A percentile compares a stretch with the other conserved stretches of the same genome.
These are phyloP conservation scores for Immersiella caudata DNA, from an alignment of 495 filamentous ascomycete genomes.

Conservation along the genomic window DNA sequence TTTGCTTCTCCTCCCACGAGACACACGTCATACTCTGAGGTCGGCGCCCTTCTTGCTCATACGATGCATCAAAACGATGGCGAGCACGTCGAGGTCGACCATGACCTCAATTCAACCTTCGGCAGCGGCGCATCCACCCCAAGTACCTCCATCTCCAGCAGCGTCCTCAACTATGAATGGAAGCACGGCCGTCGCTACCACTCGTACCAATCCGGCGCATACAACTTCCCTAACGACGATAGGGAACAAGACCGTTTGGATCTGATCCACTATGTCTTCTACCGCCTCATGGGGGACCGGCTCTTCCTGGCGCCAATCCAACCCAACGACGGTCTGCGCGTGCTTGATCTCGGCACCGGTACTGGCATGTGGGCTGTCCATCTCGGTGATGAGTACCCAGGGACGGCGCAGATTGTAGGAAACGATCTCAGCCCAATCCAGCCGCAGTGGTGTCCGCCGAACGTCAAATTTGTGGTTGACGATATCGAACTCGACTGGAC, in stretches of 20 bases:
- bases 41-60: not conserved
- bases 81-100: slow-evolving; percentile 27
- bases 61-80: not conserved
- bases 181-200: slow-evolving; percentile 53
- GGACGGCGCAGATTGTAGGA: slow-evolving; percentile 41
- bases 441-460: slow-evolving; percentile 57
- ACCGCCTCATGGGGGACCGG: slow-evolving; percentile 41
- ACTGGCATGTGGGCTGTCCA: slow-evolving; percentile 36
- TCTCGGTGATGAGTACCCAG: slow-evolving; percentile 28
- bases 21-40: not conserved
- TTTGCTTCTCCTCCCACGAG: not conserved
- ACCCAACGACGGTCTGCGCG: slow-evolving; percentile 25
- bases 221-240: slow-evolving; percentile 60
- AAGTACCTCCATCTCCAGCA: slow-evolving; percentile 46
- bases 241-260: slow-evolving; percentile 70
- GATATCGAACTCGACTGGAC: slow-evolving; percentile 60
- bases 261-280: slow-evolving; percentile 61
- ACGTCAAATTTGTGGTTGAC: slow-evolving; percentile 56
- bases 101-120: slow-evolving; percentile 29
- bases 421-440: slow-evolving; percentile 59
- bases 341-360: slow-evolving; percentile 33
- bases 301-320: slow-evolving; percentile 40
- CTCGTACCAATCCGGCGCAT: slow-evolving; percentile 53
- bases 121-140: slow-evolving; percentile 24
- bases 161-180: slow-evolving; percentile 55